These are phyloP conservation scores for Eurotiales sp. DNA, from an alignment of 2,329 filamentous ascomycete species.

Conservation along the genomic window DNA sequence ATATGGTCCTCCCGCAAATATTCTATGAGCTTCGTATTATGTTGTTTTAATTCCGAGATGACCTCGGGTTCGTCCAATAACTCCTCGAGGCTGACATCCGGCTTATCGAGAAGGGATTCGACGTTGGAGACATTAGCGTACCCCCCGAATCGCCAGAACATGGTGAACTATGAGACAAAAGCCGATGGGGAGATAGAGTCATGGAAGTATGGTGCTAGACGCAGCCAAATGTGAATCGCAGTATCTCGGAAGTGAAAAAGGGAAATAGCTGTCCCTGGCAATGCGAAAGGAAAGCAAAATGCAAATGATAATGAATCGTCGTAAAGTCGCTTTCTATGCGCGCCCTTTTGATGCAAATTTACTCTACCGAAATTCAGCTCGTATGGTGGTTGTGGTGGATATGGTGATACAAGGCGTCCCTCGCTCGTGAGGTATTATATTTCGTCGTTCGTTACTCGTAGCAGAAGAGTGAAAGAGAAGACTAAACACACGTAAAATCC, in stretches of 20 bases:
- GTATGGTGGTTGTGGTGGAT: background rate
- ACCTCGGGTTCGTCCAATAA: slow-evolving; percentile 93
- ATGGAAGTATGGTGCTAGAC: slow-evolving; percentile 24
- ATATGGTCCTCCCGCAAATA: slow-evolving; percentile 85
- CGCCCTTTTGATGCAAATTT: slow-evolving; percentile 10
- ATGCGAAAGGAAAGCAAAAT: background rate
- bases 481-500: slow-evolving; percentile 19
- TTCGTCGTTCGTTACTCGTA: slow-evolving; percentile 18
- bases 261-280: background rate
- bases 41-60: slow-evolving; percentile 96
- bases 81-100: slow-evolving; percentile 90
- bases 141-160: slow-evolving; percentile 99
- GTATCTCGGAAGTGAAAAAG: slow-evolving; percentile 8
- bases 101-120: slow-evolving; percentile 93
- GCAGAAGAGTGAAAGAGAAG: slow-evolving; percentile 17
- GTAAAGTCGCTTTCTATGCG: slow-evolving; percentile 13
- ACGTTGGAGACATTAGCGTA: slow-evolving; percentile 97
- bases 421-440: slow-evolving; percentile 11
- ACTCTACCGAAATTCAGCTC: slow-evolving; percentile 3
- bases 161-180: slow-evolving; percentile 53
- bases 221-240: background rate
- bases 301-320: background rate
- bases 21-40: slow-evolving; percentile 96
- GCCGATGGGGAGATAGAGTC: slow-evolving; percentile 31
- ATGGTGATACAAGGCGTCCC: slow-evolving; percentile 15